Conservation (phyloP, 83 land plant species). For the Diphasiastrum complanatum region DNA sequence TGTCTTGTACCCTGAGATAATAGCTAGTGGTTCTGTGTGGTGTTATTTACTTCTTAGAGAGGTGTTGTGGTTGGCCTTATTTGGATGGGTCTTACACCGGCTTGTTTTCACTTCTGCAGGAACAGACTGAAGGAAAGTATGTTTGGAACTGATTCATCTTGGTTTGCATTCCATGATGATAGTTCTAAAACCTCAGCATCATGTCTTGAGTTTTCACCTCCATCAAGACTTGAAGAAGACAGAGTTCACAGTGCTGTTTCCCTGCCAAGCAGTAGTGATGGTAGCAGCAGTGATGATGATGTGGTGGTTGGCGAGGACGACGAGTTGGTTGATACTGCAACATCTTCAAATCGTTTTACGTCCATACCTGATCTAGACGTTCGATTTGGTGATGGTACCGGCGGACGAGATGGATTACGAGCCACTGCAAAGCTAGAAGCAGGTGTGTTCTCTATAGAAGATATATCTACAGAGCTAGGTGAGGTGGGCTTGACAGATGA, state of each 20-base stretch:
- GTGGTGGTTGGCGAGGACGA: constrained; percentile 53
- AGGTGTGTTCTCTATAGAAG: neutral
- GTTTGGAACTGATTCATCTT: constrained; percentile 59
- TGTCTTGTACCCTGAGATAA: too few species aligned
- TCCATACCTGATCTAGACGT: neutral
- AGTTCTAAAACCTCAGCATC: constrained; percentile 3
- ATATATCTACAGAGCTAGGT: constrained; percentile 13
- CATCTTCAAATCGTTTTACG: constrained; percentile 19
- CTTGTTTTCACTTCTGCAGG: too few species aligned
- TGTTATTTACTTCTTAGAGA: too few species aligned
- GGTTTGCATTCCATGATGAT: constrained; percentile 92
- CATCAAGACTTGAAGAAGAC: constrained; percentile 28
- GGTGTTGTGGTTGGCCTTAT: too few species aligned
- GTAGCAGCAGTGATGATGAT: constrained; percentile 47
- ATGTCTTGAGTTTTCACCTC: constrained; percentile 14
- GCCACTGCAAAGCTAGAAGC: too few species aligned
- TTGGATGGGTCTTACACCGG: too few species aligned
- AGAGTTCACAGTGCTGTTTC: constrained; percentile 16
- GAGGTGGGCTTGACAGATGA: constrained; percentile 17
- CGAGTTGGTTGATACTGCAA: constrained; percentile 49
- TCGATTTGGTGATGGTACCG: constrained; percentile 15
- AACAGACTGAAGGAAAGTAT: constrained; percentile 36
- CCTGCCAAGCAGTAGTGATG: constrained; percentile 14
- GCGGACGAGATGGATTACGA: neutral
- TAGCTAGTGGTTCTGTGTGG: too few species aligned